Percentiles rank a stretch among this genome's conserved stretches.
Evolutionary conservation across 768 basidiomycete genomes (phyloP).

Genomic region (Galerina marginata): DNA sequence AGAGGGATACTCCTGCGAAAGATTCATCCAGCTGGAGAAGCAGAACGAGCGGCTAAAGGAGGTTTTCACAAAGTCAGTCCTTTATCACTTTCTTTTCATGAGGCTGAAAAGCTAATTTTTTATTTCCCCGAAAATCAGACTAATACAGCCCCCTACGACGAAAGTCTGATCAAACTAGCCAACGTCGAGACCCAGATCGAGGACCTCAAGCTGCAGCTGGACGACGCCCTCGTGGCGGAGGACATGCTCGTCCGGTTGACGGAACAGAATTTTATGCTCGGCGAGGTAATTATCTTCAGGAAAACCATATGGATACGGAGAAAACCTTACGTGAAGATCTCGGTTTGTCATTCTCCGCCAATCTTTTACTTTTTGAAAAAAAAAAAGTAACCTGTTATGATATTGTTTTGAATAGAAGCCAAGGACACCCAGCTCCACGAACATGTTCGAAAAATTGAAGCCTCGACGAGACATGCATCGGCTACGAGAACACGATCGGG

Average conservation of each 20-base stretch:
- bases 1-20: constrained; percentile 46
- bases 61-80: constrained; percentile 77
- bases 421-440: constrained; percentile 78
- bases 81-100: neutral
- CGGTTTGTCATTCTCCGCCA: constrained; percentile 50
- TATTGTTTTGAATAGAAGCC: no score
- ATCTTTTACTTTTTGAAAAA: neutral
- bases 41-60: constrained; percentile 97
- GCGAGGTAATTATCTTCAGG: constrained; percentile 84
- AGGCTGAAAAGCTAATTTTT: neutral
- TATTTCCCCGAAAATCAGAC: constrained; percentile 42
- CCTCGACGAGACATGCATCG: constrained; percentile 82
- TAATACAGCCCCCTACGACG: constrained; percentile 80
- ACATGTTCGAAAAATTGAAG: constrained; percentile 63
- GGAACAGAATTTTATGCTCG: constrained; percentile 91
- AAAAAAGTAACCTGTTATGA: neutral
- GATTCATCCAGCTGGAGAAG: constrained; percentile 89
- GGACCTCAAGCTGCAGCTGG: constrained; percentile 91
- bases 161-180: constrained; percentile 76
- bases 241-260: constrained; percentile 96
- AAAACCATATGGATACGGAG: constrained; percentile 94
- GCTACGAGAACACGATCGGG: constrained; percentile 84
- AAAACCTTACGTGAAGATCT: constrained; percentile 89
- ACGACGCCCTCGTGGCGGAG: constrained; percentile 93
- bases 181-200: constrained; percentile 93